A percentile compares a stretch with the other conserved stretches of the same genome.
phyloP scores from a whole-genome alignment of 2,329 filamentous ascomycete species.

The Sordariomycetes sp. region DNA sequence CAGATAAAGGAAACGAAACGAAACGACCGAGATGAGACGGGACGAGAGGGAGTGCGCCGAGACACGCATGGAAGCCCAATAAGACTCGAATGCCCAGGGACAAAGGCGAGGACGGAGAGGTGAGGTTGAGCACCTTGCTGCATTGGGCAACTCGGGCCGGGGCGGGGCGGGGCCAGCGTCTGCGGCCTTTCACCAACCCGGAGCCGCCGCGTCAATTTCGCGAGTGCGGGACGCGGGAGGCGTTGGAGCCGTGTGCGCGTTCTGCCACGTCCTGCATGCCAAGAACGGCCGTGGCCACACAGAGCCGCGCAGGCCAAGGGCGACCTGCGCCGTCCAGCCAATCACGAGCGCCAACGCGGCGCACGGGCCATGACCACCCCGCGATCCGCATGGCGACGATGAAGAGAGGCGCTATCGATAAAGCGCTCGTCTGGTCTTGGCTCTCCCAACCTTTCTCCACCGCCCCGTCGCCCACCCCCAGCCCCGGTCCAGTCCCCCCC shows the following conservation, averaged over 20 bases:
- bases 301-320: not conserved
- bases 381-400: not conserved
- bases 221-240: not conserved
- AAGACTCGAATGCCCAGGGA: not conserved
- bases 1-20: not conserved
- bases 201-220: slow-evolving; percentile 5
- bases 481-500: not conserved
- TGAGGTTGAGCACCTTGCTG: not conserved
- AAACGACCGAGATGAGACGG: not conserved
- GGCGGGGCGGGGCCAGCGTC: not conserved
- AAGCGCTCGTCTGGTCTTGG: not conserved
- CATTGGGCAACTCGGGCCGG: not conserved
- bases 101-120: not conserved
- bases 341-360: not conserved
- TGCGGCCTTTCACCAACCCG: not conserved
- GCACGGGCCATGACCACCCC: slow-evolving; percentile 2
- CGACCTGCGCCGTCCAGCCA: not conserved
- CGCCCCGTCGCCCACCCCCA: not conserved
- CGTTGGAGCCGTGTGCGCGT: not conserved
- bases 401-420: slow-evolving; percentile 4
- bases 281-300: not conserved
- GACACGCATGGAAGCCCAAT: slow-evolving; percentile 2
- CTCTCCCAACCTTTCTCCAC: not conserved
- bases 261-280: slow-evolving; percentile 2
- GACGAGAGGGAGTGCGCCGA: not conserved